These are phyloP conservation scores for Pseudoturritis turrita DNA, from an alignment of 345 rosid genomes.

Conservation along the genomic window DNA sequence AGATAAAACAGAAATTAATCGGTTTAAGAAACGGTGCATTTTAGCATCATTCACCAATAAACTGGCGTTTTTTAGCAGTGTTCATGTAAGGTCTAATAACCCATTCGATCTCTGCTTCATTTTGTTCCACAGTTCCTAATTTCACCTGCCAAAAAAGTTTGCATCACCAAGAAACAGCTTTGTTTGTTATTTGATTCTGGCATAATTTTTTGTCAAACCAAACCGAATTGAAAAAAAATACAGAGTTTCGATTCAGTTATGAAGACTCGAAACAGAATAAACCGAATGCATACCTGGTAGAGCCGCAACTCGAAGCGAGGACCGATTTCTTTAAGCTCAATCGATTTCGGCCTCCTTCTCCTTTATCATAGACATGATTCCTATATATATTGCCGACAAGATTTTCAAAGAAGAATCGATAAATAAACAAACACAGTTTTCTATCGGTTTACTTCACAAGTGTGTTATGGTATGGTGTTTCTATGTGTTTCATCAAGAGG, in stretches of 20 bases:
- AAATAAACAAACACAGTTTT: neutral
- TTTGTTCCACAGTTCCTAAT: slow-evolving; percentile 79
- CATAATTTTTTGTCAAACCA: too few species aligned
- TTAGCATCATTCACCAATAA: slow-evolving; percentile 53
- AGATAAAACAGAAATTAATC: neutral
- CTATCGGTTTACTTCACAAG: neutral
- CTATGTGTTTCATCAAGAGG: neutral
- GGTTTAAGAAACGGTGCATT: neutral
- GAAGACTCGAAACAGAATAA: neutral
- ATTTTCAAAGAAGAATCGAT: neutral
- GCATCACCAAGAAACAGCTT: neutral
- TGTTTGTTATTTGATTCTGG: too few species aligned
- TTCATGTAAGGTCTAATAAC: slow-evolving; percentile 85
- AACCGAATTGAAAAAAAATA: too few species aligned
- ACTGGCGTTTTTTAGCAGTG: slow-evolving; percentile 60
- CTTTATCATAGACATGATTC: slow-evolving; percentile 76
- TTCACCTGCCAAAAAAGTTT: slow-evolving; percentile 46
- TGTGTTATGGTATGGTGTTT: neutral
- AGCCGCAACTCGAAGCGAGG: slow-evolving; percentile 87
- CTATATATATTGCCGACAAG: slow-evolving; percentile 37
- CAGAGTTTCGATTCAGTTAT: neutral
- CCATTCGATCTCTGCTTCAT: slow-evolving; percentile 80
- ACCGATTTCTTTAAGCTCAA: slow-evolving; percentile 84
- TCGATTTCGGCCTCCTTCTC: slow-evolving; percentile 71
- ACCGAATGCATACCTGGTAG: slow-evolving; percentile 52